These are phyloP conservation scores for Calonectria pseudoreteaudii DNA, from an alignment of 2,329 filamentous ascomycete species.

Conservation along the genomic window DNA sequence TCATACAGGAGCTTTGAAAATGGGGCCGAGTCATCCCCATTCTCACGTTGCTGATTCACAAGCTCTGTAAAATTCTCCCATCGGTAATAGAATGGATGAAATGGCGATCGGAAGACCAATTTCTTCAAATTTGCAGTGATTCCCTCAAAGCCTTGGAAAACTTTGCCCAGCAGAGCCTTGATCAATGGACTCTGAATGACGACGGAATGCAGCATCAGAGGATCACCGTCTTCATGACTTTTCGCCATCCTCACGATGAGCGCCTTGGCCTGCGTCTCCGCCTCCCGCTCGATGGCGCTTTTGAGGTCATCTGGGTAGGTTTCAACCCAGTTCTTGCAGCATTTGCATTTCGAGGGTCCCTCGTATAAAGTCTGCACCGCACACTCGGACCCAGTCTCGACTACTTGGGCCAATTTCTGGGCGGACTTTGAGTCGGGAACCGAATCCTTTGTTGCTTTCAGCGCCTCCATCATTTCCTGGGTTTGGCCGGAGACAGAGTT, in stretches of 20 bases:
- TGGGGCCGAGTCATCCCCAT: not conserved
- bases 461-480: not conserved
- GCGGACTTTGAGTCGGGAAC: not conserved
- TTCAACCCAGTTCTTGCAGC: not conserved
- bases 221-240: slow-evolving; percentile 15
- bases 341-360: not conserved
- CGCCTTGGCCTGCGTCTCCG: slow-evolving; percentile 23
- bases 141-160: slow-evolving; percentile 20
- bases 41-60: slow-evolving; percentile 14
- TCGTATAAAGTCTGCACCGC: not conserved
- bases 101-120: slow-evolving; percentile 19
- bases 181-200: slow-evolving; percentile 17
- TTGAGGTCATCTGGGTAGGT: not conserved
- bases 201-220: slow-evolving; percentile 17
- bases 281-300: slow-evolving; percentile 13
- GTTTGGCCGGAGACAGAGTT: not conserved
- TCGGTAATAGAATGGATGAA: slow-evolving; percentile 23
- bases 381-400: not conserved
- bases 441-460: not conserved
- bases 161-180: slow-evolving; percentile 13
- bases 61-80: slow-evolving; percentile 17
- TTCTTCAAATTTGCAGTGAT: slow-evolving; percentile 15
- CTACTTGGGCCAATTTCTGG: not conserved
- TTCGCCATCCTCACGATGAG: slow-evolving; percentile 27
- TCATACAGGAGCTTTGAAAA: slow-evolving; percentile 23